Evolutionary conservation across 2,329 filamentous ascomycete genomes (phyloP), one percentile per base, ranked within the genome.

Genomic region (Bipolaris victoriae): DNA sequence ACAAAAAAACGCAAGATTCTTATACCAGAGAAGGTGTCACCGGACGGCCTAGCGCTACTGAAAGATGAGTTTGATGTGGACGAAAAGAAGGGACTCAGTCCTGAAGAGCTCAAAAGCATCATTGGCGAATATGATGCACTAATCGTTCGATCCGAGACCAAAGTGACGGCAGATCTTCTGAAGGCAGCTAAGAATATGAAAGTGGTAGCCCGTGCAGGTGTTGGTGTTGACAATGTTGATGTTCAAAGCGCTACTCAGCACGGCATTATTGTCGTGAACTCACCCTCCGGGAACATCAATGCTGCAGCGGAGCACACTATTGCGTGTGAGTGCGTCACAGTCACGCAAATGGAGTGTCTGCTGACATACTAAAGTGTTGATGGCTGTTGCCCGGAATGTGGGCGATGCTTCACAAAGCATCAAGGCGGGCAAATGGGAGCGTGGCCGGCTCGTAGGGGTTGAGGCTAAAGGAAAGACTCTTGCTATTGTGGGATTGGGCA

Each of bases 201-300:
- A 63, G 90, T 94, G 7, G 90, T 95, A 20, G 91, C 90, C 2
- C 83, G 91, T 59, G 91, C 91, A 11, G 91, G 91, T 11, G 91
- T 94, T 1, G 91, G 68, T 31, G 90, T 94, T 22, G 90, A 94
- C 77, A 93, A 94, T 77, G 90, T 95, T 47, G 82, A 94, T 70
- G 88, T 94, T 0, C 80, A 86, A 33, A 85, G 86, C 7, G 90
- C 90, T 2, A 94, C 90, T 0, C 81, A 84, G 37, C 81, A 87
- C 52, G 91, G 91, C 18, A 87, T 94, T 58, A 88, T 93, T 49
- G 90, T 95, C 2, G 88, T 94, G 53, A 95, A 94, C 74, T 89
- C 86, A 24, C 90, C 91, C 0, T 85, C 86, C 16, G 91, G 91
- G 1, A 95, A 95, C 71, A 92, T 93, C 64, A 85, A 89, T 55